Evolutionary conservation across 2,329 filamentous ascomycete genomes (phyloP).

Genomic region (Byssothecium circinans): DNA sequence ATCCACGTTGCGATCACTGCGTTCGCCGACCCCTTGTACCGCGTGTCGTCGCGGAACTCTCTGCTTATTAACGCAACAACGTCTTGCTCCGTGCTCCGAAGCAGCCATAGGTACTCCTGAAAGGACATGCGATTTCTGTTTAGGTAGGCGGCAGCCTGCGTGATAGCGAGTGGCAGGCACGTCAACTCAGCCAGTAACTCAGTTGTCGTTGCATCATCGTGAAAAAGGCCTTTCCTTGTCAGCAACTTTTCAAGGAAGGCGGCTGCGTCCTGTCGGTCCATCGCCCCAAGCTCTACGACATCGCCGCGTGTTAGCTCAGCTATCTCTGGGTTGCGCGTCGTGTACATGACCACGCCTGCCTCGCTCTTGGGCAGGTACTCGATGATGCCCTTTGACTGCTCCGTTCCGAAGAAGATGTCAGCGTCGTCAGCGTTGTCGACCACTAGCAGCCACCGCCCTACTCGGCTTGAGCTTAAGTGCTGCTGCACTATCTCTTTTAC

Average conservation of each 20-base stretch:
- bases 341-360: conserved; percentile 9
- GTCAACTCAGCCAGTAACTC: conserved; percentile 24
- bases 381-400: conserved; percentile 5
- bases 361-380: conserved; percentile 16
- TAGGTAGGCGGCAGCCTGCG: conserved; percentile 44
- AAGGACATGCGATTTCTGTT: conserved; percentile 28
- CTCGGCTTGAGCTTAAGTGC: conserved; percentile 11
- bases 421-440: conserved; percentile 13
- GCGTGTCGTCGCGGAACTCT: too few relatives aligned
- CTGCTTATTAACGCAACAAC: conserved; percentile 39
- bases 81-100: conserved; percentile 37
- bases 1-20: conserved; percentile 49
- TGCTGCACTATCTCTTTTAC: too few relatives aligned
- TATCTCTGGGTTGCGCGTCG: conserved; percentile 10
- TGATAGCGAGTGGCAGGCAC: conserved; percentile 36
- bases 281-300: conserved; percentile 16
- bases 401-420: conserved; percentile 8
- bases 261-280: conserved; percentile 32
- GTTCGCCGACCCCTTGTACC: conserved; percentile 40
- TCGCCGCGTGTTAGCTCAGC: conserved; percentile 6
- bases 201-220: background rate
- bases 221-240: conserved; percentile 2
- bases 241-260: conserved; percentile 1
- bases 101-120: conserved; percentile 40
- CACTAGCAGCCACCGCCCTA: conserved; percentile 15